A percentile compares a stretch with the other conserved stretches of the same genome.
phyloP scores from a whole-genome alignment of 2,329 filamentous ascomycete genomes.

The Domatiomyces catenatus region DNA sequence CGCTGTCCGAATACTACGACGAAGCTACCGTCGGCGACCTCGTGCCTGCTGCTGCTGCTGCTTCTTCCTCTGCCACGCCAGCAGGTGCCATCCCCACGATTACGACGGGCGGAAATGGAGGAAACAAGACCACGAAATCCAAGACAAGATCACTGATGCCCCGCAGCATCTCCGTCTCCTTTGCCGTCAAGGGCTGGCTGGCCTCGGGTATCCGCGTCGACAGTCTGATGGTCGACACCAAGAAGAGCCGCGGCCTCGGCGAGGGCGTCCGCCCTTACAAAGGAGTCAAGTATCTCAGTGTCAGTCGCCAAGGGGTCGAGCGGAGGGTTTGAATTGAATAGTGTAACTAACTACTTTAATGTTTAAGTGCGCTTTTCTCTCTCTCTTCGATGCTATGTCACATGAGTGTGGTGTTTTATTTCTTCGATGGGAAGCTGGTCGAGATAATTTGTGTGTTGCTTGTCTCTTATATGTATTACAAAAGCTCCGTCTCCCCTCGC shows the following conservation, averaged over 20 bases:
- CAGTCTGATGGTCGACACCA: conserved; percentile 47
- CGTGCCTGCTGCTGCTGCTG: neutral
- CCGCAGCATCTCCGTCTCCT: conserved; percentile 56
- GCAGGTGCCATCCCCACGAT: conserved; percentile 16
- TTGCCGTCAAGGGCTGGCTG: conserved; percentile 47
- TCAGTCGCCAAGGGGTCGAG: conserved; percentile 42
- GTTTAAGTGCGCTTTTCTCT: no score
- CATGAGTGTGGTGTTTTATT: no score
- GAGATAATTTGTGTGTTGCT: no score
- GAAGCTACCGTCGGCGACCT: conserved; percentile 24
- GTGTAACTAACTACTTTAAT: no score
- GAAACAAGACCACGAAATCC: conserved; percentile 9
- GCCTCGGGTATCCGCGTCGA: conserved; percentile 50
- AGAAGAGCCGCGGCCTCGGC: conserved; percentile 70
- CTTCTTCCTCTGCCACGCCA: neutral
- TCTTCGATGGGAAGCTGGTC: no score
- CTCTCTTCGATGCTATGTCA: no score
- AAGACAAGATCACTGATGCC: conserved; percentile 63
- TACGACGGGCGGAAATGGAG: conserved; percentile 6
- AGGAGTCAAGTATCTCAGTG: conserved; percentile 90
- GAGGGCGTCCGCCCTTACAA: conserved; percentile 91
- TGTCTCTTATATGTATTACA: no score
- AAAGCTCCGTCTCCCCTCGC: no score
- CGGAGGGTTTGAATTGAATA: conserved; percentile 19
- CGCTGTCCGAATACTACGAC: conserved; percentile 32